A percentile compares a stretch with the other conserved stretches of the same genome.
phyloP scores from a whole-genome alignment of 257 asterid species.

The Rauvolfia tetraphylla region DNA sequence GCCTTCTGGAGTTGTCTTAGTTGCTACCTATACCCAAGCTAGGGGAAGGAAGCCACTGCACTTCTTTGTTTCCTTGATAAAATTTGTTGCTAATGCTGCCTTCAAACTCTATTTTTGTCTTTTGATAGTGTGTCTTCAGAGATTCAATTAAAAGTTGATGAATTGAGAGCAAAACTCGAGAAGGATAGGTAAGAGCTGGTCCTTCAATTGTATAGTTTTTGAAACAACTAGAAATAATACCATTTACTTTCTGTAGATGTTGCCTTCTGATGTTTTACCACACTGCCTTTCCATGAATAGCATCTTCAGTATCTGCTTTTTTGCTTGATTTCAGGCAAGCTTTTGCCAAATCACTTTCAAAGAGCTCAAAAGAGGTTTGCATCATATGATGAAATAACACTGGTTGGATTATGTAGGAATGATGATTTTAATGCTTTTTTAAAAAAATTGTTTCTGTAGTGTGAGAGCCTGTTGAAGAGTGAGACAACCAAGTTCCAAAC shows the following conservation, averaged over 20 bases:
- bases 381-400: constrained; percentile 12
- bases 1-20: neutral
- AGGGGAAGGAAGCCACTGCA: neutral
- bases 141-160: constrained; percentile 65
- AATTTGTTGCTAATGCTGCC: neutral
- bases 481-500: constrained; percentile 71
- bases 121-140: constrained; percentile 70
- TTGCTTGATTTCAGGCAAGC: constrained; percentile 55
- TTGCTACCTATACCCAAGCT: neutral
- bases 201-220: neutral
- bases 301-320: constrained; percentile 16
- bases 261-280: neutral
- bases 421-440: too few relatives aligned
- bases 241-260: neutral
- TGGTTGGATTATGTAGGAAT: constrained; percentile 15
- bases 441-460: too few relatives aligned
- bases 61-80: neutral
- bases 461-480: constrained; percentile 70
- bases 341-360: constrained; percentile 73
- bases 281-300: neutral
- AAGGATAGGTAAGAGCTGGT: constrained; percentile 74
- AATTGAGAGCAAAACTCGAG: constrained; percentile 70
- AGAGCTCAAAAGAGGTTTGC: constrained; percentile 91
- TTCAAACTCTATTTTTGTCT: constrained; percentile 9
- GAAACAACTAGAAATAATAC: neutral